Evolutionary conservation across 2,329 filamentous ascomycete species (phyloP).

Genomic region (Xylaria digitata): DNA sequence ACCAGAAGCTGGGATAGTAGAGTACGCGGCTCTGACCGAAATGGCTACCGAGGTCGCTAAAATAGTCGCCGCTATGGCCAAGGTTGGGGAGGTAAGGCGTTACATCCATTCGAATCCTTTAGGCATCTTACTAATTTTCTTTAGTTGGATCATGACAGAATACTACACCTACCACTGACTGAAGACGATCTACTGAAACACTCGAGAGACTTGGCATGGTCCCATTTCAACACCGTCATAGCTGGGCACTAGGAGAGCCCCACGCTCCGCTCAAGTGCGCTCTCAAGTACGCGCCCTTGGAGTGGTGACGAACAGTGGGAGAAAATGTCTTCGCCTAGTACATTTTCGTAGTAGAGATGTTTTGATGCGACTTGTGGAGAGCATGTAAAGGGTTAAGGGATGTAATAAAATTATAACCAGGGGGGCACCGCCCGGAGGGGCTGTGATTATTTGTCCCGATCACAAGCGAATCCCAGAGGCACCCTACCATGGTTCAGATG

Average conservation of each 20-base stretch:
- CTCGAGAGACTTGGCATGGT: slow-evolving; percentile 50
- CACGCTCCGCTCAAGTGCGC: too few relatives aligned
- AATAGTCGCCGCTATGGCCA: slow-evolving; percentile 48
- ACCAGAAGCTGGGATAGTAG: slow-evolving; percentile 48
- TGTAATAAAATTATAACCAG: slow-evolving; percentile 16
- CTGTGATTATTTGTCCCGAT: background rate
- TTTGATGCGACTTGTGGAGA: slow-evolving; percentile 3
- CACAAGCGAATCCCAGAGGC: background rate
- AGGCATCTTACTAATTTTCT: slow-evolving; percentile 37
- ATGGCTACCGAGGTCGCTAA: slow-evolving; percentile 52
- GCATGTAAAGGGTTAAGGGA: background rate
- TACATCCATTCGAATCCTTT: slow-evolving; percentile 2
- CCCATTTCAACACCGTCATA: slow-evolving; percentile 49
- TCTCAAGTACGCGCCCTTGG: too few relatives aligned
- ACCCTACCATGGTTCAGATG: background rate
- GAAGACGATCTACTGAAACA: slow-evolving; percentile 52
- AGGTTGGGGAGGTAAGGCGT: slow-evolving; percentile 47
- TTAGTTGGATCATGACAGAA: slow-evolving; percentile 49
- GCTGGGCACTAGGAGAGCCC: slow-evolving; percentile 43
- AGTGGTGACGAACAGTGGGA: background rate
- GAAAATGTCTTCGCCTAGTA: background rate
- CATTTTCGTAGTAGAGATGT: background rate
- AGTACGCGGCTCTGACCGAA: slow-evolving; percentile 51
- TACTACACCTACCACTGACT: slow-evolving; percentile 50
- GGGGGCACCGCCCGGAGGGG: background rate